phyloP scores from a whole-genome alignment of 1,284 basidiomycete genomes.

The Puccinia sorghi region DNA sequence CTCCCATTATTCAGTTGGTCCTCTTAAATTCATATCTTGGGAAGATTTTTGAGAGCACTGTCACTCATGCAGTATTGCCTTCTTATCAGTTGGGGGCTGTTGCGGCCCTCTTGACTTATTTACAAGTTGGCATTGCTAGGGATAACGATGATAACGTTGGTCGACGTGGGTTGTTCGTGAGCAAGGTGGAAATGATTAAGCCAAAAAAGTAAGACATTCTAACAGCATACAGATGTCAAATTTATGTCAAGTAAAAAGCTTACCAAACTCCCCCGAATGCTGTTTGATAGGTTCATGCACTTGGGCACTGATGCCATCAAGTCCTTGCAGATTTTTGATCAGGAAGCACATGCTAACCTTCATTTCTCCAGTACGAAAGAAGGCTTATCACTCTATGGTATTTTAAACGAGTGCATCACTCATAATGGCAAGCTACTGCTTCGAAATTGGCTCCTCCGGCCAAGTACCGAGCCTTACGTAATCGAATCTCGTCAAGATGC shows the following conservation, averaged over 20 bases:
- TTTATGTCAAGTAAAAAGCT: not conserved
- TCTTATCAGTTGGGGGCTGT: slow-evolving; percentile 23
- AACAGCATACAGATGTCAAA: not conserved
- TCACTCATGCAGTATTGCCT: not conserved
- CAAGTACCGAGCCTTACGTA: slow-evolving; percentile 22
- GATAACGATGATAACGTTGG: not conserved
- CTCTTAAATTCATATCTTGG: not conserved
- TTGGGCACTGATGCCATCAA: slow-evolving; percentile 23
- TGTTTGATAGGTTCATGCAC: slow-evolving; percentile 38
- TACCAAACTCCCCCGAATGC: not conserved
- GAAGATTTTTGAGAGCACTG: not conserved
- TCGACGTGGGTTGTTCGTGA: slow-evolving; percentile 24
- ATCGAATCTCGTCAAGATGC: slow-evolving; percentile 35
- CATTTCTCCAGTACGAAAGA: slow-evolving; percentile 39
- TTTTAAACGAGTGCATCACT: slow-evolving; percentile 46
- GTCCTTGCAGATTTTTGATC: slow-evolving; percentile 42
- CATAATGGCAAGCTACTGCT: slow-evolving; percentile 32
- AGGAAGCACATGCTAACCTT: slow-evolving; percentile 45
- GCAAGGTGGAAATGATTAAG: slow-evolving; percentile 40
- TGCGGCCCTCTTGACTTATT: slow-evolving; percentile 37
- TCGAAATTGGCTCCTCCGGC: slow-evolving; percentile 41
- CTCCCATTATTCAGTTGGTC: slow-evolving; percentile 16
- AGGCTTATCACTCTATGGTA: slow-evolving; percentile 46
- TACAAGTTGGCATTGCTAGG: slow-evolving; percentile 4
- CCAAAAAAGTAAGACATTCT: slow-evolving; percentile 17